Evolutionary conservation across 345 rosid species (phyloP), one percentile per base, ranked within the genome.

Genomic region (Barbarea vulgaris): DNA sequence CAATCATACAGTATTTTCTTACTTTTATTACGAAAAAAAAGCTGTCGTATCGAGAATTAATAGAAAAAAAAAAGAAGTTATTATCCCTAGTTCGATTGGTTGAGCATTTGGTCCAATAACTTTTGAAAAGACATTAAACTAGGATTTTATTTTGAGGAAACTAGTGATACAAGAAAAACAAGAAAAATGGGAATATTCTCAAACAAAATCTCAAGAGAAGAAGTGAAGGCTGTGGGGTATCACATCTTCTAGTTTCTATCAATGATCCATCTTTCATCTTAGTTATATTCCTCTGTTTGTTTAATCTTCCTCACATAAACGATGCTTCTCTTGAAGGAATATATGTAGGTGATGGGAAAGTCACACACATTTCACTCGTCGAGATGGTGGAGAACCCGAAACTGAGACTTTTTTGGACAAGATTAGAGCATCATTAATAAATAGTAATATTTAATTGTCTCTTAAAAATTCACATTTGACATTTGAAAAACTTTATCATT

Each of bases 341-440:
- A 42, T 89, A 84, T 30, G 8, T 80, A 17, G 92, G 93, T 1
- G 88, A 88, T 17, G 93, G 82, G 44, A 83, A 73, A 69, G 97
- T 88, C 64, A 84, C 17, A n/a, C n/a, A n/a, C 96, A 91, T 75
- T 91, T 89, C 81, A 91, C 92, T 47, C 82, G 87, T 2, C 88
- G 84, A 50, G 86, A 77, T 34, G 96, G 91, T 11, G 84, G 74
- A 3, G 88, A 78, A 85, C 87, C 0, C 90, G 90, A n/a, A n/a
- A n/a, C n/a, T n/a, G n/a, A n/a, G 33, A 88, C 87, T 4, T 37
- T 85, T 48, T 28, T 91, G 10, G 96, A 91, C 81, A 83, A 80
- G 5, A 14, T 89, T n/a, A n/a, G n/a, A n/a, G n/a, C n/a, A n/a
- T n/a, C n/a, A n/a, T n/a, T n/a, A n/a, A n/a, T n/a, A n/a, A n/a